Base-by-base conservation (phyloP, 2,329 filamentous ascomycete species). In the Trichophyton equinum region DNA sequence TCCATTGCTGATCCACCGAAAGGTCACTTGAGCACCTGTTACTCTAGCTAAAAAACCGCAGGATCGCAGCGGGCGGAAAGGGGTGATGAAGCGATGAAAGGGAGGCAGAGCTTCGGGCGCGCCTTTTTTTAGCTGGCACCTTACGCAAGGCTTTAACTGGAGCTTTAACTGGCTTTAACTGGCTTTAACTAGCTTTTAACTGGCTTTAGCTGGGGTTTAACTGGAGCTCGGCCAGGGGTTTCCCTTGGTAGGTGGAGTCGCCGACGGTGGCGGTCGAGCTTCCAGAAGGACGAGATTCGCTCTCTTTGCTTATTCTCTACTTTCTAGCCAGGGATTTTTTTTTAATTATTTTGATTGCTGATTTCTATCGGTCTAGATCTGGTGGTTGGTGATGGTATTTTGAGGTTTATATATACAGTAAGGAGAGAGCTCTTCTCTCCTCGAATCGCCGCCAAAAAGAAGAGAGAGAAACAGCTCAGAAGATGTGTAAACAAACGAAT, bases 401-500 rank as follows among this genome's bases (percentile, higher is more conserved):
- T 38, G 33, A 38, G 40, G 40, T 18, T n/a, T 55, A 55, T 55
- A 55, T 55, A 55, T 55, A 55, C 51, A 55, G n/a, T 11, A 53
- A 53, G 18, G 15, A 15, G 51, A 13, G 11, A 11, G 15, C 27
- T n/a, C 33, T 55, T 55, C 40, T 55, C 13, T 22, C 18, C 44
- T 4, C 20, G 27, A 36, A 55, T 55, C 13, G 20, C 13, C 27
- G 51, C 51, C 51, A 55, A n/a, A 55, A n/a, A 18, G 5, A 36
- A 55, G 51, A 44, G n/a, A 44, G n/a, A 18, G n/a, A 44, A n/a
- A n/a, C 40, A 44, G 40, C 5, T 15, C 13, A 5, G 40, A 18
- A 18, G 15, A 18, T 18, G 40, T n/a, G 33, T 44, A 44, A 44
- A 44, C 40, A 44, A 44, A 44, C 40, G 27, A 44, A 30, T 13